These are phyloP conservation scores for Akebia trifoliata DNA, from an alignment of 164 flowering plant species.

Conservation along the genomic window DNA sequence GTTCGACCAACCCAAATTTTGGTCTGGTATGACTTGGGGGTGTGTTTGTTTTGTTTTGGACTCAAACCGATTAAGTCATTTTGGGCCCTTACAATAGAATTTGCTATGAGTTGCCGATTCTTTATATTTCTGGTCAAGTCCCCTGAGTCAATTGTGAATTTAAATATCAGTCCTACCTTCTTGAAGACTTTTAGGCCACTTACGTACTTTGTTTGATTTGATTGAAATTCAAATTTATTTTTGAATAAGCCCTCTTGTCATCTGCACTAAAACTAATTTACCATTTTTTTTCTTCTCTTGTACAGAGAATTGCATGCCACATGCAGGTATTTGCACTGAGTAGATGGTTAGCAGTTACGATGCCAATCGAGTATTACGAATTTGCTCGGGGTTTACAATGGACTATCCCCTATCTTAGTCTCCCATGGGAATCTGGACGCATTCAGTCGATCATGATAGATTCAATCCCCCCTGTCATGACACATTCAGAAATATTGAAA, in stretches of 20 bases:
- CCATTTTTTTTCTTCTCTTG: conserved; percentile 3
- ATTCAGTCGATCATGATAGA: conserved; percentile 37
- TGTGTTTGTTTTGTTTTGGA: no score
- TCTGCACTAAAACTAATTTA: neutral
- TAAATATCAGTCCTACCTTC: neutral
- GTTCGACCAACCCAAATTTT: no score
- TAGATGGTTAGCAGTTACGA: conserved; percentile 65
- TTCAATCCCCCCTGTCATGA: conserved; percentile 29
- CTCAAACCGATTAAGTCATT: no score
- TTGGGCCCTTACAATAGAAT: no score
- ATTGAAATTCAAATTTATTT: neutral
- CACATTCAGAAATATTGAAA: conserved; percentile 26
- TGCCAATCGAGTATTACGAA: conserved; percentile 81
- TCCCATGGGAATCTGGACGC: conserved; percentile 77
- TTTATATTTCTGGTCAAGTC: no score
- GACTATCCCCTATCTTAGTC: conserved; percentile 79
- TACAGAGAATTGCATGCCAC: conserved; percentile 78
- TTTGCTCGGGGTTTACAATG: conserved; percentile 67
- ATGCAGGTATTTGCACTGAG: conserved; percentile 92
- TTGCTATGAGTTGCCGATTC: no score
- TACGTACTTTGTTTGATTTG: neutral
- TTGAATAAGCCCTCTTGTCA: neutral
- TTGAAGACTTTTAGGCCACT: neutral
- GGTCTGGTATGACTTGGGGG: no score
- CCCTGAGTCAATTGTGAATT: neutral